Evolutionary conservation across 2,329 filamentous ascomycete genomes (phyloP).

Genomic region (Pyricularia grisea): DNA sequence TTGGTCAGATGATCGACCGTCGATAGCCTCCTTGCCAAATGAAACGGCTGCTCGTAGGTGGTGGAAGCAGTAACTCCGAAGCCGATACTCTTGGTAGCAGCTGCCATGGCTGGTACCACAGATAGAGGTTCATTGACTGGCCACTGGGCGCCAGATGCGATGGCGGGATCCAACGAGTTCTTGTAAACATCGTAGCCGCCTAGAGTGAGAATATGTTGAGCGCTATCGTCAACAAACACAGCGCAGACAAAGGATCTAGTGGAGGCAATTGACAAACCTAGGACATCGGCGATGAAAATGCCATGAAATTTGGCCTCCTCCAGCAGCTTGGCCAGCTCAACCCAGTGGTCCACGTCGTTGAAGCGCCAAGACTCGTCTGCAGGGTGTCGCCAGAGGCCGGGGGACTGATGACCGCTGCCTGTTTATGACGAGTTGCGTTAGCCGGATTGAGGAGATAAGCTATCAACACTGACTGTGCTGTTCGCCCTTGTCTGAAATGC

Average conservation of each 20-base stretch:
- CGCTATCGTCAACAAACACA: neutral
- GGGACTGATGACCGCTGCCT: conserved; percentile 36
- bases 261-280: conserved; percentile 21
- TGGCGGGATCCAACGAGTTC: neutral
- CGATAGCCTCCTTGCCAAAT: conserved; percentile 53
- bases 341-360: conserved; percentile 51
- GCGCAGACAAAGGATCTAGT: no score
- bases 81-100: neutral
- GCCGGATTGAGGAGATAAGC: neutral
- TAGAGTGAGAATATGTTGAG: neutral
- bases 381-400: conserved; percentile 49
- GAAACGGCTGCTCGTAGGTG: conserved; percentile 61
- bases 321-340: conserved; percentile 47
- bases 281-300: conserved; percentile 58
- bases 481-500: neutral
- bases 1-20: conserved; percentile 59
- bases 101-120: neutral
- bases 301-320: conserved; percentile 55
- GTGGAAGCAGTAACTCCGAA: conserved; percentile 43
- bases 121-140: neutral
- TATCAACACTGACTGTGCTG: neutral
- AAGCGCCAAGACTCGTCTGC: conserved; percentile 54
- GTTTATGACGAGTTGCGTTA: neutral
- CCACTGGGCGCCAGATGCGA: neutral
- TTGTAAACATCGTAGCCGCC: neutral